Conservation (phyloP, 805 yeast species). For the Hanseniaspora guilliermondii region DNA sequence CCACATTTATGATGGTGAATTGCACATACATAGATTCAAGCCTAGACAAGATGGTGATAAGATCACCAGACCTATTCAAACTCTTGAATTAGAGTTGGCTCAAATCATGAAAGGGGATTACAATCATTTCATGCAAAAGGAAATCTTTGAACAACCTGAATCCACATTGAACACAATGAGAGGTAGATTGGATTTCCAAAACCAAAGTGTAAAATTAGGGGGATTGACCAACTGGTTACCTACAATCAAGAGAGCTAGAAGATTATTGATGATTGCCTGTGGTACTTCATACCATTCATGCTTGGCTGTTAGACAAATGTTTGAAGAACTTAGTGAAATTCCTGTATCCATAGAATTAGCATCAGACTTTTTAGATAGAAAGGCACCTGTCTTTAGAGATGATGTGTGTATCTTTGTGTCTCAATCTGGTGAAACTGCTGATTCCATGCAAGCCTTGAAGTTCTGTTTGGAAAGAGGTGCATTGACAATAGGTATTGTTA, state of each 20-base stretch:
- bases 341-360: constrained; percentile 90
- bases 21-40: constrained; percentile 93
- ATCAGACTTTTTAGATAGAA: constrained; percentile 87
- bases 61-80: constrained; percentile 91
- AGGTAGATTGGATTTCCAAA: constrained; percentile 91
- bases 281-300: constrained; percentile 99
- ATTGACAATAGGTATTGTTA: constrained; percentile 91
- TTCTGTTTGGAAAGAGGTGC: constrained; percentile 97
- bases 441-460: constrained; percentile 85
- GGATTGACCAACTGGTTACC: constrained; percentile 78
- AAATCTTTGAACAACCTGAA: constrained; percentile 96
- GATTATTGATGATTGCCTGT: constrained; percentile 96
- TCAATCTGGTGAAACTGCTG: constrained; percentile 98
- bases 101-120: constrained; percentile 97
- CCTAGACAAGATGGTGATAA: constrained; percentile 68
- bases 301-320: constrained; percentile 88
- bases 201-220: constrained; percentile 66
- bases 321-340: constrained; percentile 91
- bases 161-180: constrained; percentile 97
- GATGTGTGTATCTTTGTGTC: constrained; percentile 96
- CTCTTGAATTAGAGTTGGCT: constrained; percentile 90
- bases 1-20: constrained; percentile 93
- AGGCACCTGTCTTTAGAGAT: constrained; percentile 94
- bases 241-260: constrained; percentile 83
- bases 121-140: constrained; percentile 96